Evolutionary conservation across 2,329 filamentous ascomycete genomes (phyloP), one percentile per base, ranked within the genome.

Genomic region (Phaeosphaeria sp.): DNA sequence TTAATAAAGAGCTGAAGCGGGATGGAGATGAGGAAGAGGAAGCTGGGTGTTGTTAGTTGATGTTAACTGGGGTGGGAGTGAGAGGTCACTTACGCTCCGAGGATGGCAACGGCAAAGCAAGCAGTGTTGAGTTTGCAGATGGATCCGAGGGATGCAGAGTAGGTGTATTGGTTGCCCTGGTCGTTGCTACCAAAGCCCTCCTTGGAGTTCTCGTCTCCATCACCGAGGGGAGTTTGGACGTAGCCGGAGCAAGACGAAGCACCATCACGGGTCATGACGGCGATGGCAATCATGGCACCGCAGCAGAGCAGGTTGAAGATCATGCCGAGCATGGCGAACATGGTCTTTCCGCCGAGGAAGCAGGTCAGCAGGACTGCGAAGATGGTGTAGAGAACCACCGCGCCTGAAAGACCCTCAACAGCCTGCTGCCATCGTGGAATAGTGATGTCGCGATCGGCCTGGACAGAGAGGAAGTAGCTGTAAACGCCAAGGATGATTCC

Each of bases 381-480:
- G 58, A 92, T 78, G 51, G 88, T 87, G 81, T 97, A 97, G 9
- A 96, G 73, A 0, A 89, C 85, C 2, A 87, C 91, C 1, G 84
- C 84, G 50, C 93, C 93, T 0, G 91, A 85, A 58, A 97, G 88
- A 55, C 77, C 77, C 54, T 89, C 88, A 55, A 95, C 90, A 25
- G 91, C 91, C 55, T 89, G 88, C 58, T 89, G 80, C 80, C 85
- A 89, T 65, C 78, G 86, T 18, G 84, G 81, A 64, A 93, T 93
- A 56, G 71, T 56, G 15, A 89, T 76, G 65, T 87, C 69, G 78
- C 92, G 87, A 69, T 89, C 86, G 60, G 85, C 76, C 15, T 93
- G 85, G 9, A 90, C 85, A 9, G 90, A 87, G 50, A 97, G 86
- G 83, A 93, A 96, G 83, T 96, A 97, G 50, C 88, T 89, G 83